phyloP scores from a whole-genome alignment of 192 early-diverging fungal genomes.

The Phycomyces blakesleeanus region DNA sequence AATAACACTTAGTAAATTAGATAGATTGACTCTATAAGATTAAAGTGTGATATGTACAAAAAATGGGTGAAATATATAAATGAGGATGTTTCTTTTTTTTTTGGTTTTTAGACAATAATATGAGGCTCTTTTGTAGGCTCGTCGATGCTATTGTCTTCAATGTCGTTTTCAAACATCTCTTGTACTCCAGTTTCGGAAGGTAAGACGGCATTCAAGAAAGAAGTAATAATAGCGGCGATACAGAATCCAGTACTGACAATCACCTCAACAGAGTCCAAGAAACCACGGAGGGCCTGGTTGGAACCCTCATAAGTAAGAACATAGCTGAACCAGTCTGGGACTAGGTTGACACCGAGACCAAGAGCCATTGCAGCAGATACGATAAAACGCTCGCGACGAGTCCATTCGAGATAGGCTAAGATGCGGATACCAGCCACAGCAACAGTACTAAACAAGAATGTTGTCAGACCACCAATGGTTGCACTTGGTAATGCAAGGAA shows the following conservation, averaged over 20 bases:
- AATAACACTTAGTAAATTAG: too few relatives aligned
- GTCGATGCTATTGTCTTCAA: too few relatives aligned
- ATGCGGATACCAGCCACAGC: conserved; percentile 54
- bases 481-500: conserved; percentile 44
- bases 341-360: conserved; percentile 46
- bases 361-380: conserved; percentile 42
- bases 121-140: too few relatives aligned
- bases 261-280: conserved; percentile 43
- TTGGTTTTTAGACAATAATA: too few relatives aligned
- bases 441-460: conserved; percentile 50
- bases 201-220: conserved; percentile 37
- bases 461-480: conserved; percentile 53
- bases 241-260: conserved; percentile 46
- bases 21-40: too few relatives aligned
- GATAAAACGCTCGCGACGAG: conserved; percentile 53
- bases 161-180: too few relatives aligned
- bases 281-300: conserved; percentile 36
- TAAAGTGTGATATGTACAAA: too few relatives aligned
- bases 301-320: conserved; percentile 33
- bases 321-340: conserved; percentile 48
- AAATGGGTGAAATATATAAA: too few relatives aligned
- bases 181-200: conserved; percentile 20
- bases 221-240: conserved; percentile 40
- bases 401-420: conserved; percentile 48
- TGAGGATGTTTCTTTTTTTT: too few relatives aligned